These are phyloP conservation scores for Leishmania braziliensis DNA, from an alignment of 208 protist genomes.

Conservation along the genomic window DNA sequence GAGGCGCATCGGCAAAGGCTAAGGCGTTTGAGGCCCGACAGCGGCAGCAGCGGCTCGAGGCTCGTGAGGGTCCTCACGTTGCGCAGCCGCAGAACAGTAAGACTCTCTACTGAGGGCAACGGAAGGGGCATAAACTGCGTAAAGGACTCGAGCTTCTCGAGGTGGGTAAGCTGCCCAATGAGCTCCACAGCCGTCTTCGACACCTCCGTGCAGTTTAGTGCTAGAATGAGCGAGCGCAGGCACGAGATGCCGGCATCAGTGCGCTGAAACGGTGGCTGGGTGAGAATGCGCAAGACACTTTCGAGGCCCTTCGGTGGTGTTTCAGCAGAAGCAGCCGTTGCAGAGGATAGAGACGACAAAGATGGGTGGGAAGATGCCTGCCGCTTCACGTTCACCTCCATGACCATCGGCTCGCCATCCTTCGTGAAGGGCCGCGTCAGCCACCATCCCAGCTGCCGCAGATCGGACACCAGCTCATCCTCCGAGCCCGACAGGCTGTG, in stretches of 20 bases:
- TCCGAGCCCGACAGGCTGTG: slow-evolving; percentile 18
- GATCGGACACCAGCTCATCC: slow-evolving; percentile 12
- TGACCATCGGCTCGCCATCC: slow-evolving; percentile 14
- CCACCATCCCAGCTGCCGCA: slow-evolving; percentile 23
- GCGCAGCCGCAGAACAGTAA: slow-evolving; percentile 18
- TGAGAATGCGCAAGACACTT: slow-evolving; percentile 12
- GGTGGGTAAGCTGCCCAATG: slow-evolving; percentile 10
- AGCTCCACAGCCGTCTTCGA: slow-evolving; percentile 4
- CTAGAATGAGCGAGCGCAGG: slow-evolving; percentile 20
- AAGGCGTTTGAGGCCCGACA: neutral
- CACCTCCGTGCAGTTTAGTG: slow-evolving; percentile 3
- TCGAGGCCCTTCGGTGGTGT: neutral
- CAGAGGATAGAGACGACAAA: neutral
- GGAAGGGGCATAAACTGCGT: slow-evolving; percentile 8
- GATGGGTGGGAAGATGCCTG: neutral
- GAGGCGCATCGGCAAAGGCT: slow-evolving; percentile 15
- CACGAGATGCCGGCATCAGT: slow-evolving; percentile 16
- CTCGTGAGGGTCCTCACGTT: slow-evolving; percentile 12
- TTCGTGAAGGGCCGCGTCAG: slow-evolving; percentile 1
- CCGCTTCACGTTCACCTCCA: slow-evolving; percentile 30
- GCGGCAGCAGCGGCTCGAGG: neutral
- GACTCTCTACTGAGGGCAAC: neutral
- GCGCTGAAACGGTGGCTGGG: slow-evolving; percentile 24
- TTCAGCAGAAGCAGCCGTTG: neutral
- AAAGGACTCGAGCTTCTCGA: slow-evolving; percentile 29